Evolutionary conservation across 352 stramenopile species (phyloP), one percentile per base, ranked within the genome.

Genomic region (Phytophthora crassamura): DNA sequence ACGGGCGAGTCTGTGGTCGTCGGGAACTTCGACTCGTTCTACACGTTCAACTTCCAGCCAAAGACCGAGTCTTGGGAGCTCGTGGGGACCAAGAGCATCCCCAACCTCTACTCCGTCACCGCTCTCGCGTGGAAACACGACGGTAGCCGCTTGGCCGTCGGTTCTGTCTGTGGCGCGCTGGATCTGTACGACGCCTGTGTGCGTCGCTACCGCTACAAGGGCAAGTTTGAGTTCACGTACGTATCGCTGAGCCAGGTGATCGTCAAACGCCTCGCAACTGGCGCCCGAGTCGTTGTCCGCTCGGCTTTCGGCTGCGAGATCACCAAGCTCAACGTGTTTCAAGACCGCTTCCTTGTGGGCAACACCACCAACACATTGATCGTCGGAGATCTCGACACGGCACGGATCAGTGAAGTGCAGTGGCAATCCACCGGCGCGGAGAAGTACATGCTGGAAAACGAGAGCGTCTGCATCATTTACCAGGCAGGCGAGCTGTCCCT

Each of bases 361-460:
- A 94, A 97, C 61, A 98, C 95, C 41, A 87, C 80, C 36, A 96
- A 97, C 51, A 98, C 95, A 18, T 69, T 98, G 38, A 75, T 98
- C 2, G 75, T 98, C 0, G 92, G 89, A 5, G 95, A 98, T 64
- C 67, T 98, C 2, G 90, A 98, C 55, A 97, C 89, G 9, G 72
- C 75, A 61, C 97, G 97, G 64, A 79, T 98, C 11, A 97, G 86
- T 54, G 95, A 98, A 63, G 89, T 98, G 18, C 84, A 95, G 59
- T 98, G 93, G 94, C 82, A 92, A 36, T 91, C 81, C 38, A 93
- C 82, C 0, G 89, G 89, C 28, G 60, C 52, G 7, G 94, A 98
- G 62, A 98, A 98, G 70, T 98, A 97, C 74, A 94, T 98, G 75
- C 96, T 98, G 49, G 95, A 98, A 50, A 98, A 97, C 67, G 88